Percentiles rank a stretch among this genome's conserved stretches.
These are phyloP conservation scores for Arachnopeziza araneosa DNA, from an alignment of 2,329 filamentous ascomycete species.

Conservation along the genomic window DNA sequence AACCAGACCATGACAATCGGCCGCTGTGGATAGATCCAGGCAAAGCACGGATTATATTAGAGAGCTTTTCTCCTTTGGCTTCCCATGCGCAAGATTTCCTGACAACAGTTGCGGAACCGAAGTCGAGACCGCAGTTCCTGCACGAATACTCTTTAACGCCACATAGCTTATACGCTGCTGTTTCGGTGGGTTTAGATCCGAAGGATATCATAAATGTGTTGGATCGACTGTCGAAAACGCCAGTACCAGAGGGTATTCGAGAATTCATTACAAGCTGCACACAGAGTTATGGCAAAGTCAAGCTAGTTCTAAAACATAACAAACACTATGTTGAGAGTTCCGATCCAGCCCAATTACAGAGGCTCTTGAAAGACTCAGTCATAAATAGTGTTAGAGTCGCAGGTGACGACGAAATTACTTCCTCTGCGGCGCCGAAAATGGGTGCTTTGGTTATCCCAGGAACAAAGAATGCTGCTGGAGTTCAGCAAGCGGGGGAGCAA, in stretches of 20 bases:
- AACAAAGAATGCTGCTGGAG: constrained; percentile 85
- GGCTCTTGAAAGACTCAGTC: constrained; percentile 74
- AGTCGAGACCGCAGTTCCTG: constrained; percentile 82
- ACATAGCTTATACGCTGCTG: constrained; percentile 90
- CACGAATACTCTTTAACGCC: constrained; percentile 92
- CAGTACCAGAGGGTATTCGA: constrained; percentile 73
- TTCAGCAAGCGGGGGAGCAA: constrained; percentile 62
- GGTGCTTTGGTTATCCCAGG: constrained; percentile 86
- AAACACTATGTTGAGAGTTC: constrained; percentile 91
- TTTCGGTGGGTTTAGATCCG: constrained; percentile 87
- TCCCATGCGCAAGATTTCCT: constrained; percentile 88
- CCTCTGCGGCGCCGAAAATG: constrained; percentile 79
- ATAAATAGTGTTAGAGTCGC: constrained; percentile 78
- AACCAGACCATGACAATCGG: constrained; percentile 82
- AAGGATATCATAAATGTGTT: constrained; percentile 86
- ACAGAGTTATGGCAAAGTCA: constrained; percentile 90
- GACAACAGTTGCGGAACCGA: constrained; percentile 90
- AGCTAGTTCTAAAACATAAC: constrained; percentile 90
- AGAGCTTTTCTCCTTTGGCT: constrained; percentile 88
- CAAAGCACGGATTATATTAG: constrained; percentile 81
- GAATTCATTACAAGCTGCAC: constrained; percentile 73
- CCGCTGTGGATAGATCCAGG: constrained; percentile 91
- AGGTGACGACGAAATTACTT: constrained; percentile 63
- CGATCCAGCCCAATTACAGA: constrained; percentile 80
- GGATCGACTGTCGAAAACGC: constrained; percentile 83